Evolutionary conservation across 2,329 filamentous ascomycete genomes (phyloP).

Genomic region (Colletotrichum euphorbiae): DNA sequence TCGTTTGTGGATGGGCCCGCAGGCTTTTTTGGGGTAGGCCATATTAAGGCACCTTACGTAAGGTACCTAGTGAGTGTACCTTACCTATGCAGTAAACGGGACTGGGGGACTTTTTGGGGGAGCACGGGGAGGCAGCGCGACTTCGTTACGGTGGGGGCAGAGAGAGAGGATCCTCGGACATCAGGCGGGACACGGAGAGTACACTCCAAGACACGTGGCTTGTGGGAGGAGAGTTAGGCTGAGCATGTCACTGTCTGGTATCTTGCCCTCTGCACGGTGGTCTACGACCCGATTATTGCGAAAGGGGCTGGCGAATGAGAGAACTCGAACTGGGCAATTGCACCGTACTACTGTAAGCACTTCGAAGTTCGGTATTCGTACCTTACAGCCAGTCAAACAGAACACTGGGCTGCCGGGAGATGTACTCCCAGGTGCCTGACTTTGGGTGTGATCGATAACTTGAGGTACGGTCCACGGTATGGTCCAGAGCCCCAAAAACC

Average conservation of each 20-base stretch:
- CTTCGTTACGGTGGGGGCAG: slow-evolving; percentile 22
- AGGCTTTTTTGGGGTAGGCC: slow-evolving; percentile 28
- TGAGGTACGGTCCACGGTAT: no score
- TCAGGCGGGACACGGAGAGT: slow-evolving; percentile 33
- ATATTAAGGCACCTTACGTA: not conserved
- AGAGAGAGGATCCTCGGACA: slow-evolving; percentile 26
- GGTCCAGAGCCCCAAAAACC: no score
- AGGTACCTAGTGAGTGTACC: no score
- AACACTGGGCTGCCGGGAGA: slow-evolving; percentile 5
- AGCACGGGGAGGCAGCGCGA: slow-evolving; percentile 35
- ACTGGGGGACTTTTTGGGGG: slow-evolving; percentile 25
- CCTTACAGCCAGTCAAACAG: slow-evolving; percentile 1
- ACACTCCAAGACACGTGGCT: slow-evolving; percentile 16
- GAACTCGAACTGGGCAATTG: slow-evolving; percentile 2
- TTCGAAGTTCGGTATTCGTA: not conserved
- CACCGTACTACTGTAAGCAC: not conserved
- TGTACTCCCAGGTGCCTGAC: slow-evolving; percentile 22
- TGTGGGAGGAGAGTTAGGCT: not conserved
- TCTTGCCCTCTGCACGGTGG: slow-evolving; percentile 27
- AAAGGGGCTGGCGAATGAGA: slow-evolving; percentile 20
- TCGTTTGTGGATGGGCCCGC: slow-evolving; percentile 18
- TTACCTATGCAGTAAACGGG: no score
- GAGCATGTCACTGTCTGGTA: slow-evolving; percentile 28
- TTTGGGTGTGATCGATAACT: no score
- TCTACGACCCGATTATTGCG: slow-evolving; percentile 23